phyloP scores from a whole-genome alignment of 2,329 filamentous ascomycete genomes.

The Phialophora macrospora region DNA sequence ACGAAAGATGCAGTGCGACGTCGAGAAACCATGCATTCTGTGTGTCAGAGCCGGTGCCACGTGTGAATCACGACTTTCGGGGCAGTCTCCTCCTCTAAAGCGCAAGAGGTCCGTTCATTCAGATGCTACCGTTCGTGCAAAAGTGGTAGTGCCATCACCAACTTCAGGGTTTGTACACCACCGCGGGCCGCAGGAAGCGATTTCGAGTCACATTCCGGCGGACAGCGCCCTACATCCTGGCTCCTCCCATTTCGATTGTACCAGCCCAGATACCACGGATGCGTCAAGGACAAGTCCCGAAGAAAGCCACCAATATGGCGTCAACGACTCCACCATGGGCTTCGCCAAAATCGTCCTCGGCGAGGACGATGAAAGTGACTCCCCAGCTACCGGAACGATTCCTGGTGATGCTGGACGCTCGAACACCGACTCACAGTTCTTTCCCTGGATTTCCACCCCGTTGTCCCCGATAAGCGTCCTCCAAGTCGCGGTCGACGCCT shows the following conservation, averaged over 20 bases:
- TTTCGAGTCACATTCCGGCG: neutral
- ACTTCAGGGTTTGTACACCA: slow-evolving; percentile 5
- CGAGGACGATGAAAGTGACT: slow-evolving; percentile 23
- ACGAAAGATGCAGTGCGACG: slow-evolving; percentile 22
- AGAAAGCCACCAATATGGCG: slow-evolving; percentile 24
- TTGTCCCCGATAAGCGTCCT: slow-evolving; percentile 14
- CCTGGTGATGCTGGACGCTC: slow-evolving; percentile 15
- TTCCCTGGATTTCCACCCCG: slow-evolving; percentile 15
- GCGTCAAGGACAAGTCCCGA: slow-evolving; percentile 18
- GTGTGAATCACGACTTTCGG: slow-evolving; percentile 17
- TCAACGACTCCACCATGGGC: slow-evolving; percentile 24
- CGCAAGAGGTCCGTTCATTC: slow-evolving; percentile 21
- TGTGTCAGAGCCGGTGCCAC: slow-evolving; percentile 23
- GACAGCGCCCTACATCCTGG: neutral
- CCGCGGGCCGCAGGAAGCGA: neutral
- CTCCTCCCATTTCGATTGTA: slow-evolving; percentile 5
- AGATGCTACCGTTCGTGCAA: neutral
- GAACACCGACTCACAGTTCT: slow-evolving; percentile 3
- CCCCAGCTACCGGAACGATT: slow-evolving; percentile 13
- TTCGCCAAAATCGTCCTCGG: slow-evolving; percentile 27
- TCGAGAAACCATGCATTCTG: slow-evolving; percentile 25
- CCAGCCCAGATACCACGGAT: slow-evolving; percentile 10
- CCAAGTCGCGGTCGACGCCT: slow-evolving; percentile 32
- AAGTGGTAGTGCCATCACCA: slow-evolving; percentile 1
- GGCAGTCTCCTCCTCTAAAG: slow-evolving; percentile 12